Evolutionary conservation across 148 eudicot species (phyloP).

Genomic region (Rhododendron mucronatum): DNA sequence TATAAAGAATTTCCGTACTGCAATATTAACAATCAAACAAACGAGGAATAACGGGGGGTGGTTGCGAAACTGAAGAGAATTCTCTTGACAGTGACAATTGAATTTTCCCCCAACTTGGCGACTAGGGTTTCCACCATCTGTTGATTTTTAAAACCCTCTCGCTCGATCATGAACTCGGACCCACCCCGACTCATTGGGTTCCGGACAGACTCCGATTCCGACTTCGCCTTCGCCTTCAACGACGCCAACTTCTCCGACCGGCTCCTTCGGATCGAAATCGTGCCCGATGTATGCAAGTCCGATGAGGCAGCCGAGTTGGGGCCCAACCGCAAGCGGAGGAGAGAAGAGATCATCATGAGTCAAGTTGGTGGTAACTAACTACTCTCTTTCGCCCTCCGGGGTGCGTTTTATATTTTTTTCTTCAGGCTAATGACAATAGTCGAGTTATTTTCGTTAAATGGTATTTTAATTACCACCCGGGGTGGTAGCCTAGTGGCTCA

Average conservation of each 20-base stretch:
- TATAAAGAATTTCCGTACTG: no score
- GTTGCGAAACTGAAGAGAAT: not conserved
- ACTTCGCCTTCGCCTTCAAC: conserved; percentile 69
- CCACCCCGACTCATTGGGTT: not conserved
- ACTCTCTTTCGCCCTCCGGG: not conserved
- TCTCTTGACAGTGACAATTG: not conserved
- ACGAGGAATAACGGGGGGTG: not conserved
- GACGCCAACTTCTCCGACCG: conserved; percentile 77
- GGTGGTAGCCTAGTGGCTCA: not conserved
- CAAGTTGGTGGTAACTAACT: conserved; percentile 15
- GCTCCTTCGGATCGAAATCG: conserved; percentile 53
- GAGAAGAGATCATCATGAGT: conserved; percentile 35
- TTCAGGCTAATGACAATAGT: not conserved
- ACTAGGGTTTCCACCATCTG: not conserved
- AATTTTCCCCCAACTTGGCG: not conserved
- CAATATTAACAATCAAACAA: not conserved
- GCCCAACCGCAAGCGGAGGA: conserved; percentile 60
- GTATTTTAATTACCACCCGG: not conserved
- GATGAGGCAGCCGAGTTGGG: conserved; percentile 29
- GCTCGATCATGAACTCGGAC: not conserved
- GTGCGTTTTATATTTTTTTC: no score
- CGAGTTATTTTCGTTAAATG: not conserved
- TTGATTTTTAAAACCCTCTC: not conserved
- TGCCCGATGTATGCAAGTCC: conserved; percentile 34
- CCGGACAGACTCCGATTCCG: conserved; percentile 11